A percentile compares a stretch with the other conserved stretches of the same genome.
These are phyloP conservation scores for Suillus bovinus DNA, from an alignment of 768 basidiomycete species.

Conservation along the genomic window DNA sequence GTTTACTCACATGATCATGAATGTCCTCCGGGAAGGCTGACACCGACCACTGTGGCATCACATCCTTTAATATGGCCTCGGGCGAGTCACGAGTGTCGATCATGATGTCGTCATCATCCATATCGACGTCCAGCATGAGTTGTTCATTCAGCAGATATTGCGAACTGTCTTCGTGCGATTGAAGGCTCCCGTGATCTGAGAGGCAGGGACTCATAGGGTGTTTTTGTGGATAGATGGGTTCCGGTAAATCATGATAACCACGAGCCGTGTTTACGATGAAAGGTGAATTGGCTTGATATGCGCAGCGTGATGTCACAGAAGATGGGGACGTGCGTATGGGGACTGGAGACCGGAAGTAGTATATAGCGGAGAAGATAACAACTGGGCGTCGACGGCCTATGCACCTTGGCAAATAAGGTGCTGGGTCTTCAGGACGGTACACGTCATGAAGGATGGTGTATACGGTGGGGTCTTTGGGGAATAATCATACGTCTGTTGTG, in stretches of 20 bases:
- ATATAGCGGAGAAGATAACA: slow-evolving; percentile 56
- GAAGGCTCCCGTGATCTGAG: neutral
- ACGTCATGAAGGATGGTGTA: slow-evolving; percentile 72
- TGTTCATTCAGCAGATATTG: slow-evolving; percentile 21
- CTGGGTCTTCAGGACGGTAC: slow-evolving; percentile 28
- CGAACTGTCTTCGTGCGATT: slow-evolving; percentile 6
- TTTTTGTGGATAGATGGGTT: neutral
- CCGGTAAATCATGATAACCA: neutral
- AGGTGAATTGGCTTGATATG: neutral
- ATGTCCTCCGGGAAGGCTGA: slow-evolving; percentile 31
- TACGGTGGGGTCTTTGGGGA: slow-evolving; percentile 57
- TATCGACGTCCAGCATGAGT: slow-evolving; percentile 29
- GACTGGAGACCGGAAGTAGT: slow-evolving; percentile 50
- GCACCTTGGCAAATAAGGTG: slow-evolving; percentile 20
- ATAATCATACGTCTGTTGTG: slow-evolving; percentile 19
- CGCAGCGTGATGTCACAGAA: slow-evolving; percentile 12
- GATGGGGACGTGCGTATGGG: slow-evolving; percentile 17
- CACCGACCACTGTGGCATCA: slow-evolving; percentile 17
- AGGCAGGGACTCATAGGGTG: slow-evolving; percentile 1
- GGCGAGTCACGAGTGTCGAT: slow-evolving; percentile 13
- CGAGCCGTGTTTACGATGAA: neutral
- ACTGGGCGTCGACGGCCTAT: slow-evolving; percentile 26
- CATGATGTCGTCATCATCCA: slow-evolving; percentile 27
- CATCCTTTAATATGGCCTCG: slow-evolving; percentile 11
- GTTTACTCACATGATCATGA: slow-evolving; percentile 35